Evolutionary conservation across 2,329 filamentous ascomycete species (phyloP), one percentile per base, ranked within the genome.

Genomic region (Aspergillus fumigatiaffinis): DNA sequence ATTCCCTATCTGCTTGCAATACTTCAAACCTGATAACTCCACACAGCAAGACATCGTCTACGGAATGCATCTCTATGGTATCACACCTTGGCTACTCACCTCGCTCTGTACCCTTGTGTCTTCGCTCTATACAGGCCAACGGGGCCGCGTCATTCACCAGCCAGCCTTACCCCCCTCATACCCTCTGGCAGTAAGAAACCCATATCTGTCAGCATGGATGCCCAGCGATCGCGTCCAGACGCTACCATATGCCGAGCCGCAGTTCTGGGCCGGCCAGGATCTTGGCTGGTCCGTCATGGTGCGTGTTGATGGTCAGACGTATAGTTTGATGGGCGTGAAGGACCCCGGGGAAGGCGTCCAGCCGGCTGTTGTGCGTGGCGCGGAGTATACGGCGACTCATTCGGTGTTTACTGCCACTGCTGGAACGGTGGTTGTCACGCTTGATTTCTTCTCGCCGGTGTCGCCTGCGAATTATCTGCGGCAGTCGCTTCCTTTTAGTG

Each of bases 401-500:
- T 72, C 74, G 4, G 60, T 72, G 4, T 78, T 79, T 56, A 71
- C 64, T 6, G 65, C 78, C 12, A 66, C 63, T 38, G 76, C 76
- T 17, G 75, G 75, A 0, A 38, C 63, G 12, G 71, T 70, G 6
- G 67, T 54, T 10, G 66, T 79, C 38, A 71, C 65, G 0, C 59
- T 79, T 32, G 77, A 79, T 58, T 79, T 79, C 58, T 74, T 79
- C 57, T 79, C 77, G 14, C 77, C 76, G 0, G 72, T 79, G 4
- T 76, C 75, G 3, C 75, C 76, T 2, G 69, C 69, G 1, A 71
- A 78, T 60, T 74, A 76, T 56, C 52, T 75, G 4, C 71, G 77
- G 17, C 77, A 79, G 54, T 78, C 75, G 8, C 68, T 78, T 51
- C 77, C 77, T 35, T 79, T 77, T 60, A 71, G 71, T 73, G 65